phyloP scores from a whole-genome alignment of 106 monocot species.

The Posidonia australis region DNA sequence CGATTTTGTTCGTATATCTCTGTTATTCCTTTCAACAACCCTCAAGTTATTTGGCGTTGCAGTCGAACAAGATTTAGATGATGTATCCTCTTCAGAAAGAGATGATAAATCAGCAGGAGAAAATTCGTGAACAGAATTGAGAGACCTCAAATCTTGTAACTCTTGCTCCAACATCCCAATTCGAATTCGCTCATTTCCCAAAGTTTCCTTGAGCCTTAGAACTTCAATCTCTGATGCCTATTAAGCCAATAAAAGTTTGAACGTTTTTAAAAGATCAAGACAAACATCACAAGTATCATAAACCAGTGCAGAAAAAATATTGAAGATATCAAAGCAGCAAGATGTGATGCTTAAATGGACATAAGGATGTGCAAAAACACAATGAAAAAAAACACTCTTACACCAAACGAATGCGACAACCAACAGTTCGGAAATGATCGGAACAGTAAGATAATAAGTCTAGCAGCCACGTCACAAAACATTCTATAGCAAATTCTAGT shows the following conservation, averaged over 20 bases:
- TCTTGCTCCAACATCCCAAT: not conserved
- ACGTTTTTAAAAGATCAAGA: not conserved
- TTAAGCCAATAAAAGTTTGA: not conserved
- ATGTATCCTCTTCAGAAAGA: not conserved
- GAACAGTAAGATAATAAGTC: no score
- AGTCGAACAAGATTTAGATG: not conserved
- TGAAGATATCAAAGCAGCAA: no score
- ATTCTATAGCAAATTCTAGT: not conserved
- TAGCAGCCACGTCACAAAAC: no score
- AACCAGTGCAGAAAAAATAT: not conserved
- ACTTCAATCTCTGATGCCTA: slow-evolving; percentile 2
- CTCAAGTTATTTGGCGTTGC: not conserved
- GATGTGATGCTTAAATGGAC: no score
- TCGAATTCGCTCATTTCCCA: not conserved
- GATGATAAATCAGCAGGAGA: not conserved
- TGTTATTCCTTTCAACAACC: not conserved
- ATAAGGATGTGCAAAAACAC: no score
- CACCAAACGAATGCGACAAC: not conserved
- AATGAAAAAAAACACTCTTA: not conserved
- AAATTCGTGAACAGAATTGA: not conserved
- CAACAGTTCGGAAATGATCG: no score
- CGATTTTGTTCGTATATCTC: not conserved
- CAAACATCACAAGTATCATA: not conserved
- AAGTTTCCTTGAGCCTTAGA: not conserved
- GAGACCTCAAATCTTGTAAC: not conserved